These are phyloP conservation scores for Arctium minus DNA, from an alignment of 129 eudicot genomes.

Conservation along the genomic window DNA sequence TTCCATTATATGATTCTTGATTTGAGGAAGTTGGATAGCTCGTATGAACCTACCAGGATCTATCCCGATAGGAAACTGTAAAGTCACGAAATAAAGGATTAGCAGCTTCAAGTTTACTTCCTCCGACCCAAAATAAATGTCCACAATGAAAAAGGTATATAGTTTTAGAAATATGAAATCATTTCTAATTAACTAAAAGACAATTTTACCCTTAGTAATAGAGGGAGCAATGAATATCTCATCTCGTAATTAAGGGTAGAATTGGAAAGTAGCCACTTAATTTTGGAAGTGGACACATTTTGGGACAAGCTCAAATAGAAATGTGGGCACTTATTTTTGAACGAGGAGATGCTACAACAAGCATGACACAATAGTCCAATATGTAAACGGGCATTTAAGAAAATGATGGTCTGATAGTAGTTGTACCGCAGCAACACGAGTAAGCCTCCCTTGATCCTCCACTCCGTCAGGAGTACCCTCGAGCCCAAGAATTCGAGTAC, in stretches of 20 bases:
- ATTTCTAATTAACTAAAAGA: neutral
- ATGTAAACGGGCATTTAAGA: neutral
- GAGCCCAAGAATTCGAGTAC: slow-evolving; percentile 83
- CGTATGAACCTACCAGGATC: slow-evolving; percentile 74
- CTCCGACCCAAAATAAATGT: neutral
- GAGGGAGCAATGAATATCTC: neutral
- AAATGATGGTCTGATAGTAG: neutral
- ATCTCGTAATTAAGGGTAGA: neutral
- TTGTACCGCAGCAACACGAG: slow-evolving; percentile 81
- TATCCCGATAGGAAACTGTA: slow-evolving; percentile 87
- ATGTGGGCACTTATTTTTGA: neutral
- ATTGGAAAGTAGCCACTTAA: neutral
- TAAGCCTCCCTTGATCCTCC: slow-evolving; percentile 84
- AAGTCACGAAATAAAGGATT: neutral
- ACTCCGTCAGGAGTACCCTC: slow-evolving; percentile 94
- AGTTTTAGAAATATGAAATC: neutral
- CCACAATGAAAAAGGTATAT: neutral
- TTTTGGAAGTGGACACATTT: neutral
- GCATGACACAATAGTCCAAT: neutral
- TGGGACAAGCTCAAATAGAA: neutral
- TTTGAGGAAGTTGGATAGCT: slow-evolving; percentile 67
- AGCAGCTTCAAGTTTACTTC: neutral
- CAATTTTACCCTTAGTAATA: neutral
- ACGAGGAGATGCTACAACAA: too few species aligned
- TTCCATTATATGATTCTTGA: slow-evolving; percentile 57